Conservation (phyloP, 2,329 filamentous ascomycete genomes). For the Epichloe sp. region DNA sequence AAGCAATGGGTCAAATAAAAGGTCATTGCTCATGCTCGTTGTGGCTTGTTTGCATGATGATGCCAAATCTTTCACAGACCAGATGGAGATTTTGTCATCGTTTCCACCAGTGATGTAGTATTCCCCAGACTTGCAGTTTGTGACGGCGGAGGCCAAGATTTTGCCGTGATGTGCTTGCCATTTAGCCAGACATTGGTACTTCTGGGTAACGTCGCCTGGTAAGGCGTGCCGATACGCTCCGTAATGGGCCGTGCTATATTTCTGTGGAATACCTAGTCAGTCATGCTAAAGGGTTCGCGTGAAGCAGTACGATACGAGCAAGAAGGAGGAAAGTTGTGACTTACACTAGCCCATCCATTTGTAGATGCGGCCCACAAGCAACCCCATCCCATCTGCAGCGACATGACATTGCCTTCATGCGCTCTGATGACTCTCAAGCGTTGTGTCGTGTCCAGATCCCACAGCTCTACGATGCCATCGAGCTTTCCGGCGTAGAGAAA, state of each 20-base stretch:
- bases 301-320: background rate
- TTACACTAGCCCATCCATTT: conserved; percentile 73
- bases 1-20: conserved; percentile 50
- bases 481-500: conserved; percentile 87
- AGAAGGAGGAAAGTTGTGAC: conserved; percentile 12
- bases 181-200: conserved; percentile 65
- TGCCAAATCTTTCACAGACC: conserved; percentile 50
- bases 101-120: conserved; percentile 93
- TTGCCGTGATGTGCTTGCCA: conserved; percentile 81
- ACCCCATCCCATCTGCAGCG: conserved; percentile 73
- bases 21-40: conserved; percentile 29
- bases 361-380: conserved; percentile 80
- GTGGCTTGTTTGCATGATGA: conserved; percentile 19
- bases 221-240: conserved; percentile 37
- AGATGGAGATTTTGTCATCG: conserved; percentile 78
- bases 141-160: conserved; percentile 71
- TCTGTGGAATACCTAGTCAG: conserved; percentile 26
- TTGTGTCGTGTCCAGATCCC: conserved; percentile 92
- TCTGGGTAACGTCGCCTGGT: conserved; percentile 51
- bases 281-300: background rate
- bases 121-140: conserved; percentile 55
- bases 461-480: conserved; percentile 81
- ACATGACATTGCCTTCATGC: conserved; percentile 71
- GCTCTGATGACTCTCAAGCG: conserved; percentile 76
- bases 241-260: conserved; percentile 54